Evolutionary conservation across 163 green algal genomes (phyloP).

Genomic region (Trebouxiophyceae sp.): DNA sequence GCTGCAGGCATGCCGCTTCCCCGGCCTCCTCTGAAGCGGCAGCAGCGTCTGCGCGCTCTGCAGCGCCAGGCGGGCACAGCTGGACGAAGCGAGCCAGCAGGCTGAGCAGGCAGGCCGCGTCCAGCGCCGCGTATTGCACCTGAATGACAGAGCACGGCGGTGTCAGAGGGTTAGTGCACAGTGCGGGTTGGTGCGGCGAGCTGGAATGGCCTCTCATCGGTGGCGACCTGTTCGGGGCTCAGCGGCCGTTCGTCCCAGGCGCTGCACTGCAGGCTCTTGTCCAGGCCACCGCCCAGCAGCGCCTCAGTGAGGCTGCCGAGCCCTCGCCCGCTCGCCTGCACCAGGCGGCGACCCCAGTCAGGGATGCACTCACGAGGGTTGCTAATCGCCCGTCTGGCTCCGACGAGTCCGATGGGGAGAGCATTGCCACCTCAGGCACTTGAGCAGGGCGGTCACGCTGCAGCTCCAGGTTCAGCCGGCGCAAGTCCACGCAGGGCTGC

Average conservation of each 20-base stretch:
- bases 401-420: neutral
- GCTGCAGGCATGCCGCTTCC: no score
- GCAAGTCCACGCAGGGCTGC: slow-evolving; percentile 24
- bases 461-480: slow-evolving; percentile 22
- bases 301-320: slow-evolving; percentile 22
- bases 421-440: neutral
- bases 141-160: no score
- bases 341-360: neutral
- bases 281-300: slow-evolving; percentile 31
- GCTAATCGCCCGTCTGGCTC: neutral
- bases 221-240: slow-evolving; percentile 5
- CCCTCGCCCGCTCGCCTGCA: slow-evolving; percentile 15
- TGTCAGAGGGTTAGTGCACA: no score
- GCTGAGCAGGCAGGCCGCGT: slow-evolving; percentile 40
- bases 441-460: neutral
- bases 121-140: slow-evolving; percentile 52
- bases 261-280: slow-evolving; percentile 63
- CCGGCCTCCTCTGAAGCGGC: no score
- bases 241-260: slow-evolving; percentile 49
- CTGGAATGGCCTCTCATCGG: no score
- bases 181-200: no score
- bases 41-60: no score
- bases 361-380: neutral
- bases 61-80: neutral
- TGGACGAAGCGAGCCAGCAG: slow-evolving; percentile 21